Conservation (phyloP, 2,329 filamentous ascomycete genomes). For the Neonectria magnoliae region DNA sequence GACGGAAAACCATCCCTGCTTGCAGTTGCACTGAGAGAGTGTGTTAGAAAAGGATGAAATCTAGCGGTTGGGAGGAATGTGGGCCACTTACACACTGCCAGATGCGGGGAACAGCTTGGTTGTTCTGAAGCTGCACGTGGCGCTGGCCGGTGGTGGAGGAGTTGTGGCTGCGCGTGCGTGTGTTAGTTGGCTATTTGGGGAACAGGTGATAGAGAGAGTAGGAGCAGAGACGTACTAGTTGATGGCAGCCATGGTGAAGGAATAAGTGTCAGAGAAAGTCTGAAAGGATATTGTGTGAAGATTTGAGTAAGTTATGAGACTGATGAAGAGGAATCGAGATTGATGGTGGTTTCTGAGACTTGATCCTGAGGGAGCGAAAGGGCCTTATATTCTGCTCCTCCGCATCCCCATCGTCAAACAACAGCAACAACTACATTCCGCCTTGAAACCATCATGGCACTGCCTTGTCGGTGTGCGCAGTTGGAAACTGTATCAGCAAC, state of each 20-base stretch:
- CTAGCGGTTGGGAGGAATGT: background rate
- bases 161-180: background rate
- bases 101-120: background rate
- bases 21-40: background rate
- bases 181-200: background rate
- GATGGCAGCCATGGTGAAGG: background rate
- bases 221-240: background rate
- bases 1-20: background rate
- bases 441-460: background rate
- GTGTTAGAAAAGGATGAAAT: background rate
- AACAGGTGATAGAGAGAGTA: background rate
- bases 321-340: background rate
- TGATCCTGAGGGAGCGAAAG: background rate
- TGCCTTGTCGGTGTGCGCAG: slow-evolving; percentile 1
- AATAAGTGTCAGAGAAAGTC: background rate
- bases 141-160: background rate
- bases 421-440: background rate
- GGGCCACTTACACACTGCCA: background rate
- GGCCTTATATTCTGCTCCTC: background rate
- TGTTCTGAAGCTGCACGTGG: background rate
- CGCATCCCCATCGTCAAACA: background rate
- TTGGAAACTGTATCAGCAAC: background rate
- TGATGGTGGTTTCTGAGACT: background rate
- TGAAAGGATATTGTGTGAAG: background rate
- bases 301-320: background rate